Evolutionary conservation across 352 stramenopile species (phyloP).

Genomic region (Pythium grandisporangium): DNA sequence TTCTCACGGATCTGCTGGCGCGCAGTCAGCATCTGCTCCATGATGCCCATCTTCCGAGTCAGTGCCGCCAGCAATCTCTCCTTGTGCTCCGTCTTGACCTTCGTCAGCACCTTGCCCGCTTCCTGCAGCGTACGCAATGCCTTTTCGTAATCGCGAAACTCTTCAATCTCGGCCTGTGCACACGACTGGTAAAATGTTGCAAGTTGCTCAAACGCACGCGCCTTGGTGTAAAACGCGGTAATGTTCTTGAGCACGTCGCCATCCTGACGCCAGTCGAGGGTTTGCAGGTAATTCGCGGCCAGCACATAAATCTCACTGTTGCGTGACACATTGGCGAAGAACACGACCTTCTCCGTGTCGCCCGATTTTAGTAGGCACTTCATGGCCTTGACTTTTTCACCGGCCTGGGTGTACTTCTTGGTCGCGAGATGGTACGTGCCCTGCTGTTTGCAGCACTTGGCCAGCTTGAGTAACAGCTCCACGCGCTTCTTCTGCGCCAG

Average conservation of each 20-base stretch:
- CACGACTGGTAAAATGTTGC: slow-evolving; percentile 88
- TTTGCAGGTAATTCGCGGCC: slow-evolving; percentile 94
- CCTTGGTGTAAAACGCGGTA: slow-evolving; percentile 93
- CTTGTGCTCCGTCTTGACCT: slow-evolving; percentile 59
- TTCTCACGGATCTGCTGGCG: slow-evolving; percentile 48
- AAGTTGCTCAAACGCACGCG: slow-evolving; percentile 88
- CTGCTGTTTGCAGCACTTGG: slow-evolving; percentile 90
- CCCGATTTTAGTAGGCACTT: slow-evolving; percentile 94
- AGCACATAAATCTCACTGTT: slow-evolving; percentile 94
- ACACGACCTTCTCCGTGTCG: slow-evolving; percentile 93
- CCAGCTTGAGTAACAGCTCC: slow-evolving; percentile 86
- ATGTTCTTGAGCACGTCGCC: slow-evolving; percentile 90
- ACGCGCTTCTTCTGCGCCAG: slow-evolving; percentile 46
- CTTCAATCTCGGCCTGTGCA: slow-evolving; percentile 90
- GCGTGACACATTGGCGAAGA: slow-evolving; percentile 89
- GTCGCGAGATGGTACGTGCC: slow-evolving; percentile 88
- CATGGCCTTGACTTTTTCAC: slow-evolving; percentile 89
- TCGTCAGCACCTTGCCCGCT: slow-evolving; percentile 79
- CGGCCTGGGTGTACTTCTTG: slow-evolving; percentile 95
- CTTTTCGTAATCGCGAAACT: slow-evolving; percentile 94
- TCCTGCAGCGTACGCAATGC: slow-evolving; percentile 86
- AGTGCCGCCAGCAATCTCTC: slow-evolving; percentile 50
- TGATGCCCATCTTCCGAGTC: slow-evolving; percentile 53
- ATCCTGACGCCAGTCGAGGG: slow-evolving; percentile 90
- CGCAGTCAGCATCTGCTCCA: slow-evolving; percentile 84